Evolutionary conservation across 495 filamentous ascomycete genomes (phyloP), one percentile per base, ranked within the genome.

Genomic region (Rusavskia elegans): DNA sequence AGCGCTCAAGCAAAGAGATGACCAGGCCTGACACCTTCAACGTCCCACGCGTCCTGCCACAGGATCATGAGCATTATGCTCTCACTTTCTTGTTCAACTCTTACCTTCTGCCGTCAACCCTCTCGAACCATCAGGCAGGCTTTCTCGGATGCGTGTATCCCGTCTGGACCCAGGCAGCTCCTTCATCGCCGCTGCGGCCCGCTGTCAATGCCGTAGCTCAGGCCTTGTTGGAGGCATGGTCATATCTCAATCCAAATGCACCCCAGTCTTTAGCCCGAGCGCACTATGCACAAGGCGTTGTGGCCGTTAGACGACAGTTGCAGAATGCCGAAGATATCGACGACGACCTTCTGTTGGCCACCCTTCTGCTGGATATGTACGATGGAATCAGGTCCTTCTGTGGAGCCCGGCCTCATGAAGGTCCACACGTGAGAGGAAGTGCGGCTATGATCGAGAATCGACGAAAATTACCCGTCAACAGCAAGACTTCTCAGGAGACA

Each of bases 381-480:
- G 48, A 50, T 25, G 29, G 48, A 9, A 39, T 50, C 48, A 50
- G 16, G 32, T 50, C 48, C 23, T 50, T 50, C 27, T 50, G 48
- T n/a, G 29, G 48, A 36, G 7, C 27, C 1, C 6, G 48, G 1
- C 48, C 48, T 37, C 48, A 50, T 27, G n/a, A 36, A n/a, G 29
- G 48, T 0, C 48, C 36, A 1, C 48, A 50, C 6, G 11, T 50
- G 2, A 37, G 6, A 14, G 48, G 48, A n/a, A 19, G 30, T 50
- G 23, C 16, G 14, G 48, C 48, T 16, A 19, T 50, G 48, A n/a
- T 50, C n/a, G 48, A 50, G 23, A 50, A 50, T 37, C 30, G 48
- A 20, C 29, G 23, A 16, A 36, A 29, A 21, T 2, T 8, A 35
- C 0, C 29, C 11, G 10, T 8, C 48, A 50, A 7, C 11, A 50